Percentiles rank a stretch among this genome's conserved stretches.
Conservation (phyloP, 192 early-diverging fungal genomes). For the Backusella parvicylindrica region DNA sequence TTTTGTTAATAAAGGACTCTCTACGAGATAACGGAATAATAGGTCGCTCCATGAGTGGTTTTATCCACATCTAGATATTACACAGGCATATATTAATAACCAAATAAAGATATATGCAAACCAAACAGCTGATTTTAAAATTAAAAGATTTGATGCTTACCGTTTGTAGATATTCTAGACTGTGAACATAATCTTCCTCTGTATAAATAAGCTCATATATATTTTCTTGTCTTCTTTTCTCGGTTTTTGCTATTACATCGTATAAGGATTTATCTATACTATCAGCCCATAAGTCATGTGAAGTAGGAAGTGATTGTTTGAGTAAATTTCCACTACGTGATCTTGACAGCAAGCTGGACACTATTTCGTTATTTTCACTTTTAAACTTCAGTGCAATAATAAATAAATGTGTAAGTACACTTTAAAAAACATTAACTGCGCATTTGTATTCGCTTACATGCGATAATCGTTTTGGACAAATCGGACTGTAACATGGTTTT, state of each 20-base stretch:
- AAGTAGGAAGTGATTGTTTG: conserved; percentile 28
- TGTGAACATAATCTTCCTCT: conserved; percentile 75
- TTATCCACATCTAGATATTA: conserved; percentile 56
- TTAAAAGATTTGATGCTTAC: conserved; percentile 31
- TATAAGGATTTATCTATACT: conserved; percentile 73
- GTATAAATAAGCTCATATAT: conserved; percentile 82
- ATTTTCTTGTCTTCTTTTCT: conserved; percentile 76
- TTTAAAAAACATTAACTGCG: neutral
- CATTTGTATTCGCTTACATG: conserved; percentile 40
- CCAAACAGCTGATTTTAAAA: neutral
- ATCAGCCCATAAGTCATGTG: conserved; percentile 78
- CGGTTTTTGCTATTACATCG: conserved; percentile 59
- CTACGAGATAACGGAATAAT: conserved; percentile 63
- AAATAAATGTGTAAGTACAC: neutral
- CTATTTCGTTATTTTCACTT: neutral
- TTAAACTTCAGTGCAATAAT: neutral
- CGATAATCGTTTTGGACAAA: conserved; percentile 75
- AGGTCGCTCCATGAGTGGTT: conserved; percentile 57
- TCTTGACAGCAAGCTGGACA: neutral
- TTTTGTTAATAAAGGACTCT: conserved; percentile 70
- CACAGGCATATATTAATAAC: neutral
- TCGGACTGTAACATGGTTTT: conserved; percentile 84
- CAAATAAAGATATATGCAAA: neutral
- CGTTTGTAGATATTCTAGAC: conserved; percentile 65
- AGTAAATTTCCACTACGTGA: neutral